These are phyloP conservation scores for Pseudogymnoascus sp. DNA, from an alignment of 2,329 filamentous ascomycete species.

Conservation along the genomic window DNA sequence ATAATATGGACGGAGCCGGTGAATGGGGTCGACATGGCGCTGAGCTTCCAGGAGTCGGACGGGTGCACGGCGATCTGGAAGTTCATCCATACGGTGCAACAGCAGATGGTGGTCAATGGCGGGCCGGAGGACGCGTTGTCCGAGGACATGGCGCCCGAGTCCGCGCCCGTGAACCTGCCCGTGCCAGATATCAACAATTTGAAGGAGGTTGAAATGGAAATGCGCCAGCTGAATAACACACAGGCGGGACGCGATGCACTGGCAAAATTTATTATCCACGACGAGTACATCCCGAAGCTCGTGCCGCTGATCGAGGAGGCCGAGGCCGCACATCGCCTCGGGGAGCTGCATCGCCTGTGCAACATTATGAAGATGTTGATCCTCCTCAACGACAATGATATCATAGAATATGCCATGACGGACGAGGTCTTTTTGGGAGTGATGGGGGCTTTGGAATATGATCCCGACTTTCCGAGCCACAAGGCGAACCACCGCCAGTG, in stretches of 20 bases:
- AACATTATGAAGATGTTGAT: constrained; percentile 98
- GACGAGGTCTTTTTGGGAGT: constrained; percentile 86
- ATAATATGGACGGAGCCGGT: constrained; percentile 91
- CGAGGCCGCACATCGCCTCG: constrained; percentile 80
- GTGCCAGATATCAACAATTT: constrained; percentile 74
- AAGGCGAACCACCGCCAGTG: constrained; percentile 96
- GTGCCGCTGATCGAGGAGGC: constrained; percentile 80
- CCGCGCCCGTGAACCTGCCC: constrained; percentile 64
- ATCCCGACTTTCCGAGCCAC: constrained; percentile 94
- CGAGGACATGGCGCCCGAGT: constrained; percentile 73
- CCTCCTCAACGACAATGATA: constrained; percentile 84
- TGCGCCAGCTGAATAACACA: constrained; percentile 69
- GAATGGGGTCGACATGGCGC: constrained; percentile 88
- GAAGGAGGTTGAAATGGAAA: constrained; percentile 72
- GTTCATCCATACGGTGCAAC: constrained; percentile 81
- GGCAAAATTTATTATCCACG: constrained; percentile 74
- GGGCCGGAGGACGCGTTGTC: constrained; percentile 77
- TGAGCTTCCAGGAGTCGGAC: constrained; percentile 96
- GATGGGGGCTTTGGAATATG: constrained; percentile 92
- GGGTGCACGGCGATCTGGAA: constrained; percentile 93
- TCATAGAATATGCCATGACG: constrained; percentile 88
- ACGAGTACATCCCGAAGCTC: constrained; percentile 81
- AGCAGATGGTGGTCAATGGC: constrained; percentile 56
- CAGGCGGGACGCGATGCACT: constrained; percentile 74
- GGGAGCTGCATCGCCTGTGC: constrained; percentile 83